Base-by-base conservation (phyloP, 257 asterid species). In the Capsicum pubescens region DNA sequence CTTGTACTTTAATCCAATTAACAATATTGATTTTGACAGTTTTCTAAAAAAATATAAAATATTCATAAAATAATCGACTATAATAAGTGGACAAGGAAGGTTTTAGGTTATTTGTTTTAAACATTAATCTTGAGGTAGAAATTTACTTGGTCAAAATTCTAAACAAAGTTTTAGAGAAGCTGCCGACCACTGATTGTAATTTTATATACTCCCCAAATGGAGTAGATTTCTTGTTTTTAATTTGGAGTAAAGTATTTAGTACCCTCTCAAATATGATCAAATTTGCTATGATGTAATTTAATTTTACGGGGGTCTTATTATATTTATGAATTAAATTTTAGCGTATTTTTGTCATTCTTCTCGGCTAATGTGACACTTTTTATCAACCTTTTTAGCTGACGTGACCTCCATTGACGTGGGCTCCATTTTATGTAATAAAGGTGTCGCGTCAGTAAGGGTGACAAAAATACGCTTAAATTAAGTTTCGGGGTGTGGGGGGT, bases 1-100 rank as follows among this genome's bases (percentile, higher is more conserved):
- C 79, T 80, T 69, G 26, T 35, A 13, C 21, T 82, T 72, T 60
- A 68, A 26, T 78, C 74, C 74, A 74, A 50, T 61, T 44, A 70
- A 63, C 44, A 66, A 46, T 0, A 9, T 57, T 82, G 35, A 59
- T 66, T 21, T 48, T 59, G 85, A 76, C 66, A 54, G 67, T 83
- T 86, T 16, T 61, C 66, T 36, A 9, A 19, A 80, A 9, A 14
- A 6, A 9, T 9, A 55, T 3, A 13, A 13, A 13, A 6, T 74
- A 6, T 63, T 48, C 63, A 64, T 82, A 21, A 8, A 19, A 58
- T 72, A 57, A 55, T 5, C 1, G 55, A 48, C 7, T 50, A 42
- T 12, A 32, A 50, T 72, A 50, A 71, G 52, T 63, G 48, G 21
- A 5, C 48, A 21, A 84, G 69, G 69, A 61, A 14, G 26, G 19